A percentile compares a stretch with the other conserved stretches of the same genome.
phyloP scores from a whole-genome alignment of 495 filamentous ascomycete genomes.

The Xylaria castorea region DNA sequence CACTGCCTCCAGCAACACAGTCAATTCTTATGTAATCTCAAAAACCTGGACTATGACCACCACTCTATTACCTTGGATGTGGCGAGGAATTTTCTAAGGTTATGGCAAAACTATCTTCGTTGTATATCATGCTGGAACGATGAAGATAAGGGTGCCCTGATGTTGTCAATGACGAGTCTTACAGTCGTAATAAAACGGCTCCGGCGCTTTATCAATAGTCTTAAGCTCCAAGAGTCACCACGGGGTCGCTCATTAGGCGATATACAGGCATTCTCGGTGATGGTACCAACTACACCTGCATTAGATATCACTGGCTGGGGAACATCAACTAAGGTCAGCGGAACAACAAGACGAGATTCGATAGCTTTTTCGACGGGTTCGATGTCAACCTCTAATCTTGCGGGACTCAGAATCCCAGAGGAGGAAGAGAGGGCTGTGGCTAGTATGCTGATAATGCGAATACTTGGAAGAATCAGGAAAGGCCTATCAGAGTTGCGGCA shows the following conservation, averaged over 20 bases:
- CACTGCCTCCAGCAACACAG: neutral
- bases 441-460: constrained; percentile 1
- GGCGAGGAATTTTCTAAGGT: neutral
- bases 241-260: neutral
- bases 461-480: constrained; percentile 7
- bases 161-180: neutral
- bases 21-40: constrained; percentile 6
- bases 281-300: neutral
- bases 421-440: constrained; percentile 4
- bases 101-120: neutral
- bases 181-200: constrained; percentile 3
- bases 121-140: neutral
- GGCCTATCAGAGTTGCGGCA: neutral
- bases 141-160: neutral
- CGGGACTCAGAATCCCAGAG: neutral
- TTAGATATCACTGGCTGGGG: constrained; percentile 1
- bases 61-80: constrained; percentile 1
- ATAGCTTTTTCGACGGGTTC: neutral
- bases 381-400: neutral
- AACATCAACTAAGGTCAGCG: neutral
- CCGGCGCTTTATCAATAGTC: constrained; percentile 1
- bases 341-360: neutral
- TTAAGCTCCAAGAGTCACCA: neutral
- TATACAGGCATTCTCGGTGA: neutral
- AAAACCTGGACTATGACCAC: neutral